Conservation (phyloP, 768 basidiomycete species). For the Austroboletus eburneus region DNA sequence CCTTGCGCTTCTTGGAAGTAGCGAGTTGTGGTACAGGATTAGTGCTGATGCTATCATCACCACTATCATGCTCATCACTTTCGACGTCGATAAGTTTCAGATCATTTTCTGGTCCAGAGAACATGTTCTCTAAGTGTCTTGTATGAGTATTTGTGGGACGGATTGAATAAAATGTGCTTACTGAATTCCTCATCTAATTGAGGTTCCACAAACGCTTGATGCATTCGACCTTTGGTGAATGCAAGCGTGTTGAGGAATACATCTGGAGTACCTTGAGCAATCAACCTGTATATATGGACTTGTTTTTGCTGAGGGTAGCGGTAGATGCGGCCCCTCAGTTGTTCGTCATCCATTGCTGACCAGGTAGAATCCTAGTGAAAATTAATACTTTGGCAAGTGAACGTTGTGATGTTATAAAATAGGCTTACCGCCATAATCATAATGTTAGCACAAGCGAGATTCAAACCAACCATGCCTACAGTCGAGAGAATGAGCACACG, state of each 20-base stretch:
- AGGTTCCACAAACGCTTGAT: not conserved
- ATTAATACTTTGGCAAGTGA: not conserved
- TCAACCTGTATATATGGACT: conserved; percentile 16
- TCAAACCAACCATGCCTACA: conserved; percentile 12
- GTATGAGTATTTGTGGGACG: no score
- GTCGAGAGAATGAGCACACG: conserved; percentile 13
- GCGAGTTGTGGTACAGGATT: no score
- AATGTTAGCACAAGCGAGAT: conserved; percentile 13
- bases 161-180: no score
- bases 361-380: conserved; percentile 17
- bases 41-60: no score
- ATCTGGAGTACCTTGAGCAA: conserved; percentile 9
- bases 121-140: no score
- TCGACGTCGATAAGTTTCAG: no score
- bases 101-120: no score
- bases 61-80: no score
- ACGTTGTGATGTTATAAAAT: not conserved
- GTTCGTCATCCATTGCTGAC: conserved; percentile 19
- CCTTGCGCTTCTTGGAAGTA: no score
- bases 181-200: no score
- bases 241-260: conserved; percentile 22
- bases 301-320: conserved; percentile 9
- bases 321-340: conserved; percentile 15
- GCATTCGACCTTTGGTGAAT: conserved; percentile 10
- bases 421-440: conserved; percentile 10